Evolutionary conservation across 2,329 filamentous ascomycete genomes (phyloP).

Genomic region (Colletotrichum tofieldiae): DNA sequence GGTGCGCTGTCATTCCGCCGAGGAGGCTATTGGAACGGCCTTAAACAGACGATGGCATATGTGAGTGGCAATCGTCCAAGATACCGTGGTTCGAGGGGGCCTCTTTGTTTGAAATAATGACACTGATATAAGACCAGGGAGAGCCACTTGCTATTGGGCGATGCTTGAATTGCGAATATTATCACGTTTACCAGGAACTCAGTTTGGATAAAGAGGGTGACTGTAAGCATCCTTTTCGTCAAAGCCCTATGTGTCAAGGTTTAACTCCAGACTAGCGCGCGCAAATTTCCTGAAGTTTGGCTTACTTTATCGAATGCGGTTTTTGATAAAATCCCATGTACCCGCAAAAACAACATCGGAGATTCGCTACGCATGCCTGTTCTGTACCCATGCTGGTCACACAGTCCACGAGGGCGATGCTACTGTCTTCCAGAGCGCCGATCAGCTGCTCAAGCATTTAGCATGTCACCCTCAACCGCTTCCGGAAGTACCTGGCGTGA

Average conservation of each 20-base stretch:
- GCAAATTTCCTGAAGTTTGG: conserved; percentile 53
- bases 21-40: conserved; percentile 55
- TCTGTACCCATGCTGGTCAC: conserved; percentile 53
- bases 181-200: conserved; percentile 50
- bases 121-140: conserved; percentile 36
- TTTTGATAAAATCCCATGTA: conserved; percentile 61
- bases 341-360: conserved; percentile 50
- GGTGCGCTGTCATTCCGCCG: conserved; percentile 56
- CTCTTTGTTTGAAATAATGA: conserved; percentile 30
- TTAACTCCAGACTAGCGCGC: conserved; percentile 47
- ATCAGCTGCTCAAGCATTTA: conserved; percentile 57
- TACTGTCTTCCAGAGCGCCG: conserved; percentile 57
- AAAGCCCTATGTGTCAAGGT: neutral
- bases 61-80: conserved; percentile 45
- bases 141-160: conserved; percentile 45
- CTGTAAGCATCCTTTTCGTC: conserved; percentile 45
- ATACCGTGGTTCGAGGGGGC: neutral
- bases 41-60: conserved; percentile 49
- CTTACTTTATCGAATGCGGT: conserved; percentile 56
- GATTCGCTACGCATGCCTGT: conserved; percentile 59
- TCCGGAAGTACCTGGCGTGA: conserved; percentile 54
- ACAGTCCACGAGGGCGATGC: conserved; percentile 58
- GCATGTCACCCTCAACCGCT: conserved; percentile 59
- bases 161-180: conserved; percentile 49
- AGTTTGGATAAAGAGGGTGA: conserved; percentile 50